phyloP scores from a whole-genome alignment of 345 rosid species.

The Cardiospermum halicacabum region DNA sequence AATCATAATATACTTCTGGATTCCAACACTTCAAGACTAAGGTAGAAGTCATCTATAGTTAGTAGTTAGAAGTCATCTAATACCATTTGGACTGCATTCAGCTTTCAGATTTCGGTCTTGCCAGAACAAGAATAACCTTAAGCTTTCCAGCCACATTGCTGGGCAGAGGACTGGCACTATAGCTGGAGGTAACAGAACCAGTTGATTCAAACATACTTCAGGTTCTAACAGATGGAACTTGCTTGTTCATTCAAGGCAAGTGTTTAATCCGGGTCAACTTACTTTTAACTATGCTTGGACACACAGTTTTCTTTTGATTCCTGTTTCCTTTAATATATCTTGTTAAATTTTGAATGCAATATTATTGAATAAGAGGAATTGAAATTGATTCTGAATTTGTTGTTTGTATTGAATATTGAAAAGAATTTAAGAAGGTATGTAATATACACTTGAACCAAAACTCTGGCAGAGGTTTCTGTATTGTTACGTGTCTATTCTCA shows the following conservation, averaged over 20 bases:
- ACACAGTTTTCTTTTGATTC: neutral
- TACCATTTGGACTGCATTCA: conserved; percentile 29
- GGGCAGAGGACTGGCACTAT: neutral
- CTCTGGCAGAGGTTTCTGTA: too few species aligned
- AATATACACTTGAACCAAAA: too few species aligned
- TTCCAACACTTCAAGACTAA: conserved; percentile 82
- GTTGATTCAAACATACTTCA: neutral
- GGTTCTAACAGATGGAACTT: neutral
- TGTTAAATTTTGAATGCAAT: too few species aligned
- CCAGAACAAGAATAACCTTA: conserved; percentile 66
- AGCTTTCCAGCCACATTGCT: conserved; percentile 56
- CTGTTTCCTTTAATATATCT: too few species aligned
- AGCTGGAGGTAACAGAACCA: neutral
- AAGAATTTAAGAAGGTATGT: too few species aligned
- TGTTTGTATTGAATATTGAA: too few species aligned
- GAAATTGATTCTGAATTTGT: too few species aligned
- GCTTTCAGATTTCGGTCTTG: conserved; percentile 98
- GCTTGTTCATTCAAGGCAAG: neutral
- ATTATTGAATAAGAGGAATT: too few species aligned
- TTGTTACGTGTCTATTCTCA: too few species aligned
- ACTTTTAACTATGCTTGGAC: neutral
- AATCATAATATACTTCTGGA: conserved; percentile 88
- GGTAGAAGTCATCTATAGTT: conserved; percentile 55
- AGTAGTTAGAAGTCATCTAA: too few species aligned
- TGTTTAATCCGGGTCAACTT: neutral